Evolutionary conservation across 2,329 filamentous ascomycete genomes (phyloP).

Genomic region (Coniochaeta sp.): DNA sequence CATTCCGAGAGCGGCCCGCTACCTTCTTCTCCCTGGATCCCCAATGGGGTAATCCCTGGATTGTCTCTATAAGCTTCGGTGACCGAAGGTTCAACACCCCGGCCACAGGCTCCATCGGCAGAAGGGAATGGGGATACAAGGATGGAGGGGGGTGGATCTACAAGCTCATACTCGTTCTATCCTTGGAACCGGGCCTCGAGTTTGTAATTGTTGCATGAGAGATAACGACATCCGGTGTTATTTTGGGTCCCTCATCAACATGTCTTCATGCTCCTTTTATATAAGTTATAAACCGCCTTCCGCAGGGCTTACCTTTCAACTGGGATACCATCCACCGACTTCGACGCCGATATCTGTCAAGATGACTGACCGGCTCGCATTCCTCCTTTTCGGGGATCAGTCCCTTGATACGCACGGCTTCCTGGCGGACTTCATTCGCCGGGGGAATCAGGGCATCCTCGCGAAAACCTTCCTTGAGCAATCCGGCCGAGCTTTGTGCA

Average conservation of each 20-base stretch:
- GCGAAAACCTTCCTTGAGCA: constrained; percentile 56
- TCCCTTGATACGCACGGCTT: constrained; percentile 60
- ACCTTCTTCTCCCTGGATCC: constrained; percentile 8
- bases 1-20: neutral
- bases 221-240: constrained; percentile 1
- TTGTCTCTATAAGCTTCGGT: constrained; percentile 33
- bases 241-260: neutral
- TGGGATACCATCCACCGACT: neutral
- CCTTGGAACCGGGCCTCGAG: constrained; percentile 2
- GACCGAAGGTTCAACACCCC: constrained; percentile 30
- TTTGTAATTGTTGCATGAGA: neutral
- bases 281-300: constrained; percentile 6
- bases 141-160: constrained; percentile 15
- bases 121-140: constrained; percentile 15
- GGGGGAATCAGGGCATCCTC: constrained; percentile 38
- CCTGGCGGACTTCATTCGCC: constrained; percentile 45
- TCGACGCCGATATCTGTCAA: constrained; percentile 20
- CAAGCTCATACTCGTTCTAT: constrained; percentile 9
- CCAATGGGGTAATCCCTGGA: constrained; percentile 27
- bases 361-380: constrained; percentile 41
- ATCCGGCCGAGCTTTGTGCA: constrained; percentile 47
- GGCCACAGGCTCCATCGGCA: constrained; percentile 21
- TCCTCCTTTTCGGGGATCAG: constrained; percentile 65
- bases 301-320: neutral
- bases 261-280: constrained; percentile 3